Evolutionary conservation across 495 filamentous ascomycete species (phyloP).

Genomic region (Pseudotulostoma volvatum): DNA sequence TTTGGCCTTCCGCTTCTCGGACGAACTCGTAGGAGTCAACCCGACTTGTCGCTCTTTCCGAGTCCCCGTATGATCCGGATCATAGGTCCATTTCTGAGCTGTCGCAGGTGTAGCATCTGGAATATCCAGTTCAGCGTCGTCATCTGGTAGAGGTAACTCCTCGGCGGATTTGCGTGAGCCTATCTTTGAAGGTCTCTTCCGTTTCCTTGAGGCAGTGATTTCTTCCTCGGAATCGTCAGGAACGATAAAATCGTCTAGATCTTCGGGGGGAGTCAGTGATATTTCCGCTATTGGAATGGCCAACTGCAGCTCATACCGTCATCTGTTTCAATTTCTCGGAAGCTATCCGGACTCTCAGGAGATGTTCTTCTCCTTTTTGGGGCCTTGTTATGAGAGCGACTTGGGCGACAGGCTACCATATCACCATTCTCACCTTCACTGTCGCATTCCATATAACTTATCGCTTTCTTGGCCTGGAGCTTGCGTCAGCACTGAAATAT

Average conservation of each 20-base stretch:
- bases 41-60: constrained; percentile 34
- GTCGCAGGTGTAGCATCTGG: constrained; percentile 40
- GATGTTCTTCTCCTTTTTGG: constrained; percentile 37
- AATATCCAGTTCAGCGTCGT: constrained; percentile 34
- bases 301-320: constrained; percentile 53
- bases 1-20: constrained; percentile 49
- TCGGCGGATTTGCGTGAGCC: constrained; percentile 36
- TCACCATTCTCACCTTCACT: constrained; percentile 41
- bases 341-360: constrained; percentile 51
- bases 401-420: constrained; percentile 31
- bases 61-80: constrained; percentile 55
- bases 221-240: constrained; percentile 71
- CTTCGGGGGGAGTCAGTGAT: constrained; percentile 18
- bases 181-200: constrained; percentile 43
- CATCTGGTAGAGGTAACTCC: constrained; percentile 28
- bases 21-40: constrained; percentile 25
- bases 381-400: constrained; percentile 15
- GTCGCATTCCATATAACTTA: constrained; percentile 34
- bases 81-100: constrained; percentile 70
- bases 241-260: constrained; percentile 75
- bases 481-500: constrained; percentile 3
- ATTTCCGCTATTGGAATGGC: no score
- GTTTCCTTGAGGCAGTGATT: constrained; percentile 46
- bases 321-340: constrained; percentile 37
- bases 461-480: constrained; percentile 27